Conservation (phyloP, 2,329 filamentous ascomycete species). For the Trichoderma koningii region DNA sequence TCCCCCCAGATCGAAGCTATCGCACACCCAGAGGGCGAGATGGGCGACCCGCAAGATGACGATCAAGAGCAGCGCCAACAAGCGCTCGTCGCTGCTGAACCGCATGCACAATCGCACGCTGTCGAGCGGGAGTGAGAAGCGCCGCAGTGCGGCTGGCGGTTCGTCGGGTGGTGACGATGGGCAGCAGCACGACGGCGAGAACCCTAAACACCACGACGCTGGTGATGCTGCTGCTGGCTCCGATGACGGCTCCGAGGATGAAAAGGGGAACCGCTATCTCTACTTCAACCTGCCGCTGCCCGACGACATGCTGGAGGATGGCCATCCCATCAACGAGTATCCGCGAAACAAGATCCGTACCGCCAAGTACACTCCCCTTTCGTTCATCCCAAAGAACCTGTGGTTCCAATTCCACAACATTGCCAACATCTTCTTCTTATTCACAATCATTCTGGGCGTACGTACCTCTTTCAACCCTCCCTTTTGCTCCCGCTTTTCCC, state of each 20-base stretch:
- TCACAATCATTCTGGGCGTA: constrained; percentile 92
- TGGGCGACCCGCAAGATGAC: constrained; percentile 94
- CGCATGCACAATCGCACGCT: constrained; percentile 64
- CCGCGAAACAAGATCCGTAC: constrained; percentile 96
- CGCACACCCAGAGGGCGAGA: constrained; percentile 72
- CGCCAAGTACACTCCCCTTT: constrained; percentile 93
- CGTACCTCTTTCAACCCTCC: constrained; percentile 43
- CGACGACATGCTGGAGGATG: constrained; percentile 72
- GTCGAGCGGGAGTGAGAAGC: constrained; percentile 68
- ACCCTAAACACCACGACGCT: constrained; percentile 21
- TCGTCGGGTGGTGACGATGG: constrained; percentile 36
- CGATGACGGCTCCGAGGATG: constrained; percentile 43
- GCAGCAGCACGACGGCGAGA: constrained; percentile 33
- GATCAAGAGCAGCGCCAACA: constrained; percentile 72
- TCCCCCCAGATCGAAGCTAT: constrained; percentile 30
- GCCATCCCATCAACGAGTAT: constrained; percentile 68
- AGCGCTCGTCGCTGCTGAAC: constrained; percentile 80
- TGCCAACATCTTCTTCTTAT: constrained; percentile 97
- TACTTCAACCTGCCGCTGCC: constrained; percentile 89
- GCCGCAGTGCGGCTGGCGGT: constrained; percentile 47
- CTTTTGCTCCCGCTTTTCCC: background rate
- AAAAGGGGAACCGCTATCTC: constrained; percentile 57
- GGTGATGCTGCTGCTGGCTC: constrained; percentile 40
- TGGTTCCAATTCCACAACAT: constrained; percentile 99
- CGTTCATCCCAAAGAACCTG: constrained; percentile 93